Base-by-base conservation (phyloP, 2,329 filamentous ascomycete species). In the Lanzia echinophila region DNA sequence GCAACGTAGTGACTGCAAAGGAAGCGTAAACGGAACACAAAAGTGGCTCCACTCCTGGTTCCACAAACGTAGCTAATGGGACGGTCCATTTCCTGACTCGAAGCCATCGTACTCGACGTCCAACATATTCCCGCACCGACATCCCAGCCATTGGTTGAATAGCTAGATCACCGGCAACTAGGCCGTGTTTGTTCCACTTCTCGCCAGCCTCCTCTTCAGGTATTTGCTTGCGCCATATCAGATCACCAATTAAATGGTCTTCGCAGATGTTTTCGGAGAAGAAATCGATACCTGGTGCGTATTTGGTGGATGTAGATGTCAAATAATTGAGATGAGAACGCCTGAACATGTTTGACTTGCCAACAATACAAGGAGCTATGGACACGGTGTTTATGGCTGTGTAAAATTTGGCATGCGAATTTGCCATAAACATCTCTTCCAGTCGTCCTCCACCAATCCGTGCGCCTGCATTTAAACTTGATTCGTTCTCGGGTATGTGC, bases 281-380 rank as follows among this genome's bases (percentile, higher is more conserved):
- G 71, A 85, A 91, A 70, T 97, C 90, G 60, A 99, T 85, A 0
- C 94, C 95, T 0, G 72, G 83, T 68, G 62, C 77, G 69, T 63
- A 73, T 55, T 53, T 70, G 61, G 63, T 73, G 62, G 58, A 68
- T 65, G 31, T 64, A 58, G 61, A 75, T 32, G 83, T 84, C 8
- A 94, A 80, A 60, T 80, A 79, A 70, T 96, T 82, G 34, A 99
- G 82, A 65, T 99, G 92, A 0, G 89, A 88, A 58, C 87, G 88
- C 56, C 94, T 87, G 72, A 97, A 99, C 91, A 99, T 97, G 73
- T 95, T 97, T 65, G 90, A 95, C 73, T 99, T 99, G 48, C 94
- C 94, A 20, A 97, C 86, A 55, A 95, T 87, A 70, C 94, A 99
- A 8, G 95, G 94, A 0, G 94, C 94, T 50, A 97, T 73, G 3